These are phyloP conservation scores for Dioscorea zingiberensis DNA, from an alignment of 106 monocot genomes.

Conservation along the genomic window DNA sequence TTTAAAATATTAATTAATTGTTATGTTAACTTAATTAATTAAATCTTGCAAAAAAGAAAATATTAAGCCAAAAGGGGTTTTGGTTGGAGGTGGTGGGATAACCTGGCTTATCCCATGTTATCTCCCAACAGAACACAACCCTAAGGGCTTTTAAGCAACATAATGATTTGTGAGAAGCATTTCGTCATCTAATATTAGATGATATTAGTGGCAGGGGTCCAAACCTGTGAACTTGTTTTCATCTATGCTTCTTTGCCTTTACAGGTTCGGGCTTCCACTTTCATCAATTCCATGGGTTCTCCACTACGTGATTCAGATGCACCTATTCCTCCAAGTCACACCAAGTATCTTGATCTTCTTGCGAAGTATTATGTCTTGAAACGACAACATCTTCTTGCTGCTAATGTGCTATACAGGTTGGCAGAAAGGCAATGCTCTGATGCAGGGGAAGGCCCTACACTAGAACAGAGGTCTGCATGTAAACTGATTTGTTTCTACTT, in stretches of 20 bases:
- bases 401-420: slow-evolving; percentile 70
- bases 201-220: no score
- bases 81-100: no score
- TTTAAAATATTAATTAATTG: no score
- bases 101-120: no score
- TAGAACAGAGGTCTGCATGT: slow-evolving; percentile 68
- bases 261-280: slow-evolving; percentile 18
- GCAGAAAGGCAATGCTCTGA: slow-evolving; percentile 74
- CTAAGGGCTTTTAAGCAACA: no score
- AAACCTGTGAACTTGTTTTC: not conserved
- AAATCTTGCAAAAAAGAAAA: no score
- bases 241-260: not conserved
- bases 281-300: slow-evolving; percentile 20
- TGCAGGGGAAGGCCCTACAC: slow-evolving; percentile 44
- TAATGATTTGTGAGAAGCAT: no score
- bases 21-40: no score
- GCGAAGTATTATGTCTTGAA: slow-evolving; percentile 85
- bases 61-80: no score
- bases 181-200: no score
- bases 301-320: slow-evolving; percentile 14
- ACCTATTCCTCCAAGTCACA: slow-evolving; percentile 37
- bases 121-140: no score
- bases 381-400: slow-evolving; percentile 77
- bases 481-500: not conserved
- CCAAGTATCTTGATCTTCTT: slow-evolving; percentile 81